Conservation (phyloP, 2,329 filamentous ascomycete species). For the Ascochyta rabiei region DNA sequence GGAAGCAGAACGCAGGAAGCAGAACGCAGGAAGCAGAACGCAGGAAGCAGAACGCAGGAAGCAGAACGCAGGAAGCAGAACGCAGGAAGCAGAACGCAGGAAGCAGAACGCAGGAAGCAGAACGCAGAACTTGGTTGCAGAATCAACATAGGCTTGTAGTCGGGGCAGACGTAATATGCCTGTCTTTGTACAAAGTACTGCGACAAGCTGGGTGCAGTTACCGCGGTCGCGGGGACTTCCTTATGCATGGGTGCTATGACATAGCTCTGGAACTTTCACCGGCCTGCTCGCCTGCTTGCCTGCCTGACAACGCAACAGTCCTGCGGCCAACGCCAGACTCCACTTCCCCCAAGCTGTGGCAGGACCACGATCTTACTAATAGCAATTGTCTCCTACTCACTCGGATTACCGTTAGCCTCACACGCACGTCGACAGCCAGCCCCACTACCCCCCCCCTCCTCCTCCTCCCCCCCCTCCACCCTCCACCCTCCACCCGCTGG, state of each 20-base stretch:
- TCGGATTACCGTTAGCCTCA: neutral
- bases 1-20: no score
- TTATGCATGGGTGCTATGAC: constrained; percentile 7
- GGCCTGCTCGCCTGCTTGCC: neutral
- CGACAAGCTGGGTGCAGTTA: constrained; percentile 1
- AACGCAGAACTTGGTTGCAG: no score
- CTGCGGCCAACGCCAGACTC: neutral
- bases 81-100: neutral
- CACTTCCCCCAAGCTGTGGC: constrained; percentile 18
- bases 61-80: no score
- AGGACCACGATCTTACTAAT: constrained; percentile 22
- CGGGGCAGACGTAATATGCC: neutral
- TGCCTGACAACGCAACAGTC: neutral
- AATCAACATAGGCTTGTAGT: neutral
- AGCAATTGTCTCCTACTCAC: neutral
- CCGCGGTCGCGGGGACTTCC: constrained; percentile 2
- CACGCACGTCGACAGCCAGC: constrained; percentile 6
- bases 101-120: no score
- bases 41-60: no score
- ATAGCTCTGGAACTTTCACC: constrained; percentile 17
- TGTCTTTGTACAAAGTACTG: neutral
- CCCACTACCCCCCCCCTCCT: constrained; percentile 20
- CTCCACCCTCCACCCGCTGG: constrained; percentile 15
- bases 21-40: no score
- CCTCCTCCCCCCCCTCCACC: no score